phyloP scores from a whole-genome alignment of 2,329 filamentous ascomycete species.

The Colletotrichum echinochloae region DNA sequence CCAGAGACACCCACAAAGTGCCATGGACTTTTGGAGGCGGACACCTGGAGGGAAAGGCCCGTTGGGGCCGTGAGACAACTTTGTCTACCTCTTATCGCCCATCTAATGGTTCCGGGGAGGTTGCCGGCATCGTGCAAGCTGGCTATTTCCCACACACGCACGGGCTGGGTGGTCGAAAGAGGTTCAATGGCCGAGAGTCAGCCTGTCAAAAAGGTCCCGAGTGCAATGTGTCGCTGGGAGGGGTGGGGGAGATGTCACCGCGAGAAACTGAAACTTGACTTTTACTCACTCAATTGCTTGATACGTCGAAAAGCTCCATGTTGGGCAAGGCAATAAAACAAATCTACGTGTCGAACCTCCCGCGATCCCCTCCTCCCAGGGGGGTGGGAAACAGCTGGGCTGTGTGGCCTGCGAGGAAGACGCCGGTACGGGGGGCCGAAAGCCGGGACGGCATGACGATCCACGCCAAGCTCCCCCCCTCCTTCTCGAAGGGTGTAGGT shows the following conservation, averaged over 20 bases:
- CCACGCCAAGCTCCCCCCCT: slow-evolving; percentile 2
- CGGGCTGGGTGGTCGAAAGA: slow-evolving; percentile 6
- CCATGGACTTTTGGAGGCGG: background rate
- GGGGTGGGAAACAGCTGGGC: background rate
- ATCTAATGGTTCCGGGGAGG: slow-evolving; percentile 7
- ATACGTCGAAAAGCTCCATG: background rate
- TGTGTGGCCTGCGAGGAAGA: background rate
- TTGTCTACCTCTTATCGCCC: slow-evolving; percentile 2
- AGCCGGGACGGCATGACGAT: background rate
- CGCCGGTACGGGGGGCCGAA: background rate
- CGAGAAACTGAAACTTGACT: background rate
- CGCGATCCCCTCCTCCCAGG: slow-evolving; percentile 4
- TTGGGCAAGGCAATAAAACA: background rate
- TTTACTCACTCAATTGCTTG: background rate
- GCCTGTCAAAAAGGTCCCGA: background rate
- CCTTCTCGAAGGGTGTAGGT: slow-evolving; percentile 38
- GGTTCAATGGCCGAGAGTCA: slow-evolving; percentile 24
- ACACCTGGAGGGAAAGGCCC: background rate
- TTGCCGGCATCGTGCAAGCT: background rate
- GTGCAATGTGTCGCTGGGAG: slow-evolving; percentile 11
- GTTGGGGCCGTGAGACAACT: slow-evolving; percentile 17
- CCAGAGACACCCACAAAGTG: background rate
- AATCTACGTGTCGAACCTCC: too few species aligned
- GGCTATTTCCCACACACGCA: background rate
- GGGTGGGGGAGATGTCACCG: slow-evolving; percentile 26